A percentile compares a stretch with the other conserved stretches of the same genome.
phyloP scores from a whole-genome alignment of 495 filamentous ascomycete species.

The Tetracladium setigerum region DNA sequence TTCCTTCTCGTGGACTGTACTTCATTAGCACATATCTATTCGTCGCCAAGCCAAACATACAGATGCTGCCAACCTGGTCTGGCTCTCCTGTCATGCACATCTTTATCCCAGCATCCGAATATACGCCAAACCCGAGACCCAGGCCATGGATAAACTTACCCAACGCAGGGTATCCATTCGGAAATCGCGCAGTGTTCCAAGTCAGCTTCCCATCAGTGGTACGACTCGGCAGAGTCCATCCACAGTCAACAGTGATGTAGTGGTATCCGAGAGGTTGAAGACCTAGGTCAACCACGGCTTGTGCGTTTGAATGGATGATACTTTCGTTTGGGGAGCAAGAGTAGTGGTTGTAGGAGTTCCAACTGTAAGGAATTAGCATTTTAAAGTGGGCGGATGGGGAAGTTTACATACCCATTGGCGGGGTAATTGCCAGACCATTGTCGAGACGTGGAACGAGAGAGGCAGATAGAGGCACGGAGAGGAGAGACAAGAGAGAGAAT shows the following conservation, averaged over 20 bases:
- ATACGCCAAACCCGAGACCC: conserved; percentile 47
- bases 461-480: too few species aligned
- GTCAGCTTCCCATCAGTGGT: conserved; percentile 38
- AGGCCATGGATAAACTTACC: conserved; percentile 40
- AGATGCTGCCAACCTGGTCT: conserved; percentile 6
- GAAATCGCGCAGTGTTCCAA: conserved; percentile 47
- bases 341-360: conserved; percentile 29
- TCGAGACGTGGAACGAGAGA: background rate
- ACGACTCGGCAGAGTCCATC: conserved; percentile 40
- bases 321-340: conserved; percentile 13
- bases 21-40: background rate
- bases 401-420: conserved; percentile 10
- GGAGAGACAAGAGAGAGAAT: too few species aligned
- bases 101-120: conserved; percentile 40
- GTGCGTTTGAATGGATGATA: conserved; percentile 20
- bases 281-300: conserved; percentile 46
- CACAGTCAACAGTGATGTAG: conserved; percentile 50
- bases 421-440: conserved; percentile 11
- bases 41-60: background rate
- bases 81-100: conserved; percentile 14
- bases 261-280: conserved; percentile 42
- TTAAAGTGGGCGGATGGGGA: background rate
- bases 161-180: conserved; percentile 39
- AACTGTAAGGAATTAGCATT: conserved; percentile 20
- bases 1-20: conserved; percentile 23